Evolutionary conservation across 1,284 basidiomycete species (phyloP), one percentile per base, ranked within the genome.

Genomic region (Farysia itapuensis): DNA sequence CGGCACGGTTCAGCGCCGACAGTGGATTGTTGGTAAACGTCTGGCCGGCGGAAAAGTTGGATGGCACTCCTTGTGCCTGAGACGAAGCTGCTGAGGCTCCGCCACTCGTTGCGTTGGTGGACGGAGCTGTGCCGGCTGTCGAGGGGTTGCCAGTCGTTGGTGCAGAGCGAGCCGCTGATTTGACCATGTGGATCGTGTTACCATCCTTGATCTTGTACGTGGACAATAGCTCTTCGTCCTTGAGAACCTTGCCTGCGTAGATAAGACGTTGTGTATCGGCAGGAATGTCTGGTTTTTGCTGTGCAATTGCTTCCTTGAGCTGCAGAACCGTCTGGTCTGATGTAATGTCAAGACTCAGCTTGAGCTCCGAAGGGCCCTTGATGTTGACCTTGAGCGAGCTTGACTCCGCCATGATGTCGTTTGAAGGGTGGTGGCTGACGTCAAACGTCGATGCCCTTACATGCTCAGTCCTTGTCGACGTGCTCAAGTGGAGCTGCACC

Each of bases 131-230:
- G 5, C 54, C 42, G n/a, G 44, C 28, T 15, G 45, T 43, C 22
- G 49, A 37, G 9, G 64, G 58, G 39, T 67, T 67, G 28, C 64
- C 67, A 2, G 66, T 61, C 15, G 47, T 45, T 9, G 66, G 54
- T 4, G 64, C 64, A 13, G 70, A 64, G 11, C 66, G 58, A 16
- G 60, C 41, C 5, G 69, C 67, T 6, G 60, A 60, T 32, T 68
- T 64, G 39, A 75, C 72, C 70, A 75, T 73, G 43, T 75, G 72
- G 11, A 75, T 39, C 14, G 71, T 75, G 47, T 73, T 65, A 13
- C 57, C 61, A 22, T 67, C 59, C 48, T 72, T 63, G 41, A 75
- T 48, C 46, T 74, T 72, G 67, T 75, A 75, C 15, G 56, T 45
- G 12, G 54, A 44, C 8, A 75, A 49, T 11, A 54, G 45, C 31